Conservation (phyloP, 306 rosid genomes). For the Macrotyloma uniflorum region DNA sequence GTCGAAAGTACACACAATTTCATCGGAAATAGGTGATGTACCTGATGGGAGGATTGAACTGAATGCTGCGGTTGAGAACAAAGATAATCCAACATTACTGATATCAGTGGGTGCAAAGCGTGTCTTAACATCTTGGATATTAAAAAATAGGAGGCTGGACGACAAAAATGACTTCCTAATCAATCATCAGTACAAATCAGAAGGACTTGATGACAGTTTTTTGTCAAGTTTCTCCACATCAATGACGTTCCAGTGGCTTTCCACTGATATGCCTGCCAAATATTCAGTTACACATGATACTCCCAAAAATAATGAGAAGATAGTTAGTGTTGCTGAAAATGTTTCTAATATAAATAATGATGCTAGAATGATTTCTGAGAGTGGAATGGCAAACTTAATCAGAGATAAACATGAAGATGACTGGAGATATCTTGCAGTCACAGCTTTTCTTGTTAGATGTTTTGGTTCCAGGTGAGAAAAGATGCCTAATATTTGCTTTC, state of each 20-base stretch:
- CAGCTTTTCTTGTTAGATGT: slow-evolving; percentile 85
- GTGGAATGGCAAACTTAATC: slow-evolving; percentile 44
- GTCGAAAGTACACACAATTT: slow-evolving; percentile 65
- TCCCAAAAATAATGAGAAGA: slow-evolving; percentile 43
- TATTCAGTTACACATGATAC: slow-evolving; percentile 47
- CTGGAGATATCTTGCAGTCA: slow-evolving; percentile 96
- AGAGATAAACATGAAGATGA: slow-evolving; percentile 81
- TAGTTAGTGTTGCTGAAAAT: slow-evolving; percentile 42
- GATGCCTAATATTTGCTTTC: slow-evolving; percentile 28
- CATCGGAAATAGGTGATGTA: slow-evolving; percentile 39
- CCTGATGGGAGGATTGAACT: slow-evolving; percentile 36
- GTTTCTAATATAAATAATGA: slow-evolving; percentile 39
- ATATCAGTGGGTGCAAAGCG: slow-evolving; percentile 98
- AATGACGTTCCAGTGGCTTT: slow-evolving; percentile 95
- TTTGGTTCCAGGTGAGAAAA: slow-evolving; percentile 72
- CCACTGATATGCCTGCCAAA: slow-evolving; percentile 92
- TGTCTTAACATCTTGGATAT: slow-evolving; percentile 91
- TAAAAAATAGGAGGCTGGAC: slow-evolving; percentile 53
- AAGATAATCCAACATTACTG: slow-evolving; percentile 62
- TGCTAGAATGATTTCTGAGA: slow-evolving; percentile 44
- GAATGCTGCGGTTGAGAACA: slow-evolving; percentile 41
- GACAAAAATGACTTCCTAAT: slow-evolving; percentile 41
- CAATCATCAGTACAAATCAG: slow-evolving; percentile 44
- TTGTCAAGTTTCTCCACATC: slow-evolving; percentile 53
- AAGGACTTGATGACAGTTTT: slow-evolving; percentile 40